Percentiles rank a stretch among this genome's conserved stretches.
Evolutionary conservation across 257 asterid genomes (phyloP).

Genomic region (Solanum tarijense): DNA sequence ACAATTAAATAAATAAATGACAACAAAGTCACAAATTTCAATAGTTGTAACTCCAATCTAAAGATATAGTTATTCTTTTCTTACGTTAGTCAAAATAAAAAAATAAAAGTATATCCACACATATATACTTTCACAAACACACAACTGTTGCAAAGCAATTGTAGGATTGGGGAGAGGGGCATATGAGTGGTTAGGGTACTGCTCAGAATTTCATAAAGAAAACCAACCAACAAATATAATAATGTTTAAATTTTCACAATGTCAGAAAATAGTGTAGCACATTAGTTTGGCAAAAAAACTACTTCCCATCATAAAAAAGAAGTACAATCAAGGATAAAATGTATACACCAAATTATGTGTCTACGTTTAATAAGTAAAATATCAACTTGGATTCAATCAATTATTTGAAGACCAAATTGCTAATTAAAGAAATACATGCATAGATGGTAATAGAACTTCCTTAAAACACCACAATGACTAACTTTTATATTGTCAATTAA

Average conservation of each 20-base stretch:
- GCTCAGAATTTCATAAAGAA: background rate
- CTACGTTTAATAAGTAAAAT: background rate
- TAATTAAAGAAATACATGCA: background rate
- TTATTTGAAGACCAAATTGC: constrained; percentile 1
- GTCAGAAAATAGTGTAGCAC: background rate
- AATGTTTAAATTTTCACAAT: background rate
- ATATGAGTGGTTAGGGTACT: background rate
- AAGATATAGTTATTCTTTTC: no score
- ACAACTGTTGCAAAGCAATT: background rate
- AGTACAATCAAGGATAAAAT: background rate
- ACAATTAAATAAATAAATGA: no score
- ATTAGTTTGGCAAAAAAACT: background rate
- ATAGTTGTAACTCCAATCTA: no score
- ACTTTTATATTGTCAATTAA: background rate
- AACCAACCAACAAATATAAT: background rate
- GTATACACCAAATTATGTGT: background rate
- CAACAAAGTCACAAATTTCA: no score
- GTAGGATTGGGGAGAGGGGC: background rate
- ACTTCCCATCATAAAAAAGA: background rate
- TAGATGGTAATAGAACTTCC: background rate
- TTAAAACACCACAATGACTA: background rate
- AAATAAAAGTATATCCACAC: background rate
- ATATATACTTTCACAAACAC: background rate
- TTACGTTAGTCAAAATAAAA: no score
- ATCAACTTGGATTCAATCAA: background rate